Conservation (phyloP, 2,329 filamentous ascomycete species). For the Dactylellina leptospora region DNA sequence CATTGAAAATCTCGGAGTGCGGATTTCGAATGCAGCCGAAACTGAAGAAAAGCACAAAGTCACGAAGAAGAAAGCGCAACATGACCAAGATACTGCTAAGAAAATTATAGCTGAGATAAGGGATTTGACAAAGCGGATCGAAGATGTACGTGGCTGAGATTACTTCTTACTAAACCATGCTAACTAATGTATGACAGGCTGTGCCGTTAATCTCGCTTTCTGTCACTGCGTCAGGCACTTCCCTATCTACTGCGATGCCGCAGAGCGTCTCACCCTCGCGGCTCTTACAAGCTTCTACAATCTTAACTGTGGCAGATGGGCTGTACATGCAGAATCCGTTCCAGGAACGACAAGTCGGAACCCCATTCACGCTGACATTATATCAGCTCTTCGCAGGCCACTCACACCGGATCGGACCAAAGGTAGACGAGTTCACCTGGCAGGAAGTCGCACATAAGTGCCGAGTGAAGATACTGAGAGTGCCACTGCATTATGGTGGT, state of each 20-base stretch:
- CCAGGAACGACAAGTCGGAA: conserved; percentile 80
- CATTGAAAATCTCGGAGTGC: conserved; percentile 79
- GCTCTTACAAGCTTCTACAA: conserved; percentile 88
- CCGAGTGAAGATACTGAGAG: conserved; percentile 78
- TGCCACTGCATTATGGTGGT: conserved; percentile 69
- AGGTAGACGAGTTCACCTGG: conserved; percentile 74
- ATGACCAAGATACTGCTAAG: conserved; percentile 72
- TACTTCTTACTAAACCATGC: not conserved
- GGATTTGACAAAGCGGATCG: conserved; percentile 77
- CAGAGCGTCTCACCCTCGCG: conserved; percentile 87
- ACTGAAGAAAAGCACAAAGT: conserved; percentile 66
- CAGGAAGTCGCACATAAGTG: conserved; percentile 97
- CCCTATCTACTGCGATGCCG: conserved; percentile 79
- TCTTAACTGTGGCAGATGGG: conserved; percentile 85
- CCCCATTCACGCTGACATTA: conserved; percentile 82
- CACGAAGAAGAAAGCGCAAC: conserved; percentile 65
- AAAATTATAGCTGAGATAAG: conserved; percentile 79
- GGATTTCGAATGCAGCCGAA: conserved; percentile 74
- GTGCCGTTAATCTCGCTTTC: conserved; percentile 92
- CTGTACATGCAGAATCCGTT: conserved; percentile 75
- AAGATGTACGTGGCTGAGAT: conserved; percentile 67
- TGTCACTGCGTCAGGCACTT: conserved; percentile 92
- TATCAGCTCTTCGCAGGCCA: conserved; percentile 96
- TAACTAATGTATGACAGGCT: conserved; percentile 59
- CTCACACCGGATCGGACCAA: conserved; percentile 55